A percentile compares a stretch with the other conserved stretches of the same genome.
Conservation (phyloP, 1,284 basidiomycete species). For the Pascua guehoae region DNA sequence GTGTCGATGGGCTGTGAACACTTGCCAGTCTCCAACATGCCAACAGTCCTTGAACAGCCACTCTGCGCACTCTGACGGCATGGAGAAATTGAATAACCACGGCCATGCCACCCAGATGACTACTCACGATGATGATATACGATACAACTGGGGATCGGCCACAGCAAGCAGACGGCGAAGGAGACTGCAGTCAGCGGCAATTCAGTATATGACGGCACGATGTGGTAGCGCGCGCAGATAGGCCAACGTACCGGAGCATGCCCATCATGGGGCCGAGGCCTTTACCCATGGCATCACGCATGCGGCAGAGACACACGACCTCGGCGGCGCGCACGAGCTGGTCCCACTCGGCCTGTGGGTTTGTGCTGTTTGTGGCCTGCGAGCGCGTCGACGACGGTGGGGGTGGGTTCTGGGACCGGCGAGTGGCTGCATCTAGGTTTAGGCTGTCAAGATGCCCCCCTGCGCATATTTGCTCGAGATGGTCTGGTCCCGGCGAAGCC, state of each 20-base stretch:
- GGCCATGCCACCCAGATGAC: neutral
- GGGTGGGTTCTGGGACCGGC: neutral
- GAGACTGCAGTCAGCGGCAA: constrained; percentile 52
- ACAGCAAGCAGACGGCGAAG: constrained; percentile 65
- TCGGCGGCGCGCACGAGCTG: constrained; percentile 61
- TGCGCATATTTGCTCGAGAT: no score
- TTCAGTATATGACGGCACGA: neutral
- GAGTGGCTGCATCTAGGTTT: no score
- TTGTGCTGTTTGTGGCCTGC: no score
- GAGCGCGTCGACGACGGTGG: constrained; percentile 32
- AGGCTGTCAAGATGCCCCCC: no score
- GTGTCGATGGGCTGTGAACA: no score
- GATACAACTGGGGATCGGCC: constrained; percentile 67
- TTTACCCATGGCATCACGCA: constrained; percentile 83
- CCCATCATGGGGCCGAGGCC: constrained; percentile 81
- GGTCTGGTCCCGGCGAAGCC: no score
- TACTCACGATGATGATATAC: constrained; percentile 55
- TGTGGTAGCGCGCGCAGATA: neutral
- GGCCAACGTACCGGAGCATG: constrained; percentile 60
- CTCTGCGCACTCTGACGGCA: no score
- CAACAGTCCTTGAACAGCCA: no score
- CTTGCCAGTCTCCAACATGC: no score
- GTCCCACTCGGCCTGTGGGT: constrained; percentile 51
- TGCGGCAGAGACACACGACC: constrained; percentile 63
- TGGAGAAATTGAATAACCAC: no score